Base-by-base conservation (phyloP, 495 filamentous ascomycete species). In the Penicillium subrubescens region DNA sequence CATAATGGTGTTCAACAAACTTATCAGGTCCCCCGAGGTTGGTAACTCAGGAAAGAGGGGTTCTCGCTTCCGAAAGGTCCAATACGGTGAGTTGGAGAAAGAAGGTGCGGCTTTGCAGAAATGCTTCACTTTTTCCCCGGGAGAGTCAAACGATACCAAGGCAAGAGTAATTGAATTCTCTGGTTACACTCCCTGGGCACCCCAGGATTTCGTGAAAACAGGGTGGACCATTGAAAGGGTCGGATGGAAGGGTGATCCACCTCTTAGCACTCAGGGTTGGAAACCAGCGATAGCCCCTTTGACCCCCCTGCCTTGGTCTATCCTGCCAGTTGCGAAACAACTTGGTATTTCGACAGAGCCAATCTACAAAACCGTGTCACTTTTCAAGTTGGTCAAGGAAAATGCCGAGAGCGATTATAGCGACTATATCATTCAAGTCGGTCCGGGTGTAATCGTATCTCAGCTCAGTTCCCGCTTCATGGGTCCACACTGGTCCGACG, bases 401-500 rank as follows among this genome's bases (percentile, higher is more conserved):
- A 17, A 58, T 25, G 53, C 33, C 11, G 33, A 39, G n/a, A 37
- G 31, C 39, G 56, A 52, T 44, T 34, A 44, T 7, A 65, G 61
- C 29, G 46, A 60, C 5, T 60, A 65, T 31, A n/a, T 61, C 31
- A 33, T 63, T 19, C 50, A 54, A 19, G 51, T 59, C 4, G 55
- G 55, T 2, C 64, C 60, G 7, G 55, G 56, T 2, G 44, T 53
- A 37, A 59, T 67, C 25, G 62, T 59, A 17, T 44, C 64, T 5
- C 41, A 59, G 14, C 21, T 50, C 21, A 50, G 56, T 33, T n/a
- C 25, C 4, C 55, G 62, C 33, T 52, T 34, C 19, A 23, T 61
- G 15, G 62, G 64, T 8, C 60, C 55, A 21, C 55, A 67, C 50
- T 63, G 60, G 64, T 63, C 64, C 11, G 65, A 67, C 7, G 62